Percentiles rank a stretch among this genome's conserved stretches.
Evolutionary conservation across 1,139 yeast species (phyloP).

Genomic region (Petasospora fabianii): DNA sequence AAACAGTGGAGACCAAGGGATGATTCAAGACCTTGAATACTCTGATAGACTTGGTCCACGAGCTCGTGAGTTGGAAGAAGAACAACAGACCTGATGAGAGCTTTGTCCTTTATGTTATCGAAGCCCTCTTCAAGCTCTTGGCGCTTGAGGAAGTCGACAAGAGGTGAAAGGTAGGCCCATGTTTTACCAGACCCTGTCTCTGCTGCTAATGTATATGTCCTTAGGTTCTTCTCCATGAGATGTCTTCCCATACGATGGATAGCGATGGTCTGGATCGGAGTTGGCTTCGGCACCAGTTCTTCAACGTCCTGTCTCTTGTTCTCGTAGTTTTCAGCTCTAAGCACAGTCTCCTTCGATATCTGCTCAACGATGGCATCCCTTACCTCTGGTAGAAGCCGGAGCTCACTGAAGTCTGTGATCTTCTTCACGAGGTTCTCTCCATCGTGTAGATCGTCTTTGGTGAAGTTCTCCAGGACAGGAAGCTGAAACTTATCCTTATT

Average conservation of each 20-base stretch:
- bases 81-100: constrained; percentile 63
- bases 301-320: constrained; percentile 17
- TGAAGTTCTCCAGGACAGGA: constrained; percentile 32
- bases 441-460: constrained; percentile 28
- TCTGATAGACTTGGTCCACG: constrained; percentile 72
- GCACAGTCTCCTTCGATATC: constrained; percentile 41
- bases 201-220: constrained; percentile 80
- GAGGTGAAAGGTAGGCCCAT: constrained; percentile 79
- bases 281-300: constrained; percentile 42
- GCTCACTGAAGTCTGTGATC: constrained; percentile 57
- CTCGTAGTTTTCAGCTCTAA: constrained; percentile 24
- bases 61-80: constrained; percentile 87
- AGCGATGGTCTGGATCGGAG: constrained; percentile 61
- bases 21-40: constrained; percentile 38
- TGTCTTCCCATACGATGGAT: constrained; percentile 43
- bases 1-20: constrained; percentile 43
- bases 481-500: constrained; percentile 21
- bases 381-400: constrained; percentile 65
- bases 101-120: constrained; percentile 33
- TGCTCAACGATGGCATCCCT: constrained; percentile 61
- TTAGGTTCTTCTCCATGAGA: constrained; percentile 40
- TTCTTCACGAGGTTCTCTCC: constrained; percentile 40
- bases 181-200: constrained; percentile 99
- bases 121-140: constrained; percentile 43
- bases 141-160: constrained; percentile 64